phyloP scores from a whole-genome alignment of 73 alveolate species.

The Strombidium stylifer region DNA sequence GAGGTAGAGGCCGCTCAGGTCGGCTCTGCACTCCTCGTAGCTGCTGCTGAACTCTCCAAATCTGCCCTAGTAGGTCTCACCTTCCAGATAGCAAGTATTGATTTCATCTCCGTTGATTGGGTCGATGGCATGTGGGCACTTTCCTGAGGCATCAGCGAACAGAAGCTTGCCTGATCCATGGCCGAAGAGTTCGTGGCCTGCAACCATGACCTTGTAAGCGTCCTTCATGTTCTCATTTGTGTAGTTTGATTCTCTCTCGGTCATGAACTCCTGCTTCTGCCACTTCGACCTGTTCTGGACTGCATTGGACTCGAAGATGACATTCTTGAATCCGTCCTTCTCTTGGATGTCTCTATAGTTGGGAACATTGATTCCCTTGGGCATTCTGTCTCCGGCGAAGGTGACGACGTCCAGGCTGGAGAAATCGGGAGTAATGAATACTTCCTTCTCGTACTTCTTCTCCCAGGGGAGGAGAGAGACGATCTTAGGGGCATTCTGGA shows the following conservation, averaged over 20 bases:
- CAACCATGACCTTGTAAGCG: conserved; percentile 39
- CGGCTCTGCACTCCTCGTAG: conserved; percentile 97
- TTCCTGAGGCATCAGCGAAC: conserved; percentile 64
- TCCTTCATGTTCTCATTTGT: conserved; percentile 23
- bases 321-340: conserved; percentile 89
- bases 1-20: conserved; percentile 86
- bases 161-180: conserved; percentile 94
- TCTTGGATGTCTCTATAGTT: conserved; percentile 90
- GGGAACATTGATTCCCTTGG: conserved; percentile 93
- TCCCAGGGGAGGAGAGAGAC: conserved; percentile 94
- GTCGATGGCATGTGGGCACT: conserved; percentile 63
- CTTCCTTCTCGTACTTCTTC: conserved; percentile 88
- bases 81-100: conserved; percentile 72
- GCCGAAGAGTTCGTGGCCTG: conserved; percentile 71
- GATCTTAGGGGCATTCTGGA: conserved; percentile 75
- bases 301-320: conserved; percentile 82
- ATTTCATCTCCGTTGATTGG: conserved; percentile 86
- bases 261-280: conserved; percentile 39
- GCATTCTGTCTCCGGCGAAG: conserved; percentile 87
- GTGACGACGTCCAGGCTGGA: conserved; percentile 85
- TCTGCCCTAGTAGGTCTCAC: conserved; percentile 89
- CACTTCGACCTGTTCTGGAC: conserved; percentile 41
- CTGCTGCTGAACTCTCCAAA: conserved; percentile 82
- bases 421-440: conserved; percentile 80
- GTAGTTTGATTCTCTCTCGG: conserved; percentile 27